A percentile compares a stretch with the other conserved stretches of the same genome.
phyloP scores from a whole-genome alignment of 768 basidiomycete genomes.

The Cyclocybe aegerita region DNA sequence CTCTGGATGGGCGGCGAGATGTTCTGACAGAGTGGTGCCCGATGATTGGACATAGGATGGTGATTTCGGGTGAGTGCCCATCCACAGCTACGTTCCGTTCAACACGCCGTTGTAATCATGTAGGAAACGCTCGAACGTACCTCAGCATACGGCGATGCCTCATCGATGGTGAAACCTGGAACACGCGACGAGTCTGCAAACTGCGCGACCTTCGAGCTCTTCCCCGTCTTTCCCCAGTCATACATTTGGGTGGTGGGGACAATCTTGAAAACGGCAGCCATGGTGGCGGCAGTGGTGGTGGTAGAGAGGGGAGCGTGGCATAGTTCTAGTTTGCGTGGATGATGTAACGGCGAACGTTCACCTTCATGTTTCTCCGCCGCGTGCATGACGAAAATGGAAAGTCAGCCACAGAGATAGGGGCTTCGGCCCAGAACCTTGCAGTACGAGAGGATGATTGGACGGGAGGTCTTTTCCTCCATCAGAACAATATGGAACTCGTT shows the following conservation, averaged over 20 bases:
- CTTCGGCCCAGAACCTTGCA: too few species aligned
- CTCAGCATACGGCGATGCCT: constrained; percentile 87
- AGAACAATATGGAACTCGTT: too few species aligned
- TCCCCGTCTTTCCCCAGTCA: constrained; percentile 92
- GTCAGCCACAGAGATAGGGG: too few species aligned
- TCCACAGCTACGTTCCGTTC: constrained; percentile 75
- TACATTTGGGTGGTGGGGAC: constrained; percentile 85
- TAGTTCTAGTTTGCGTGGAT: too few species aligned
- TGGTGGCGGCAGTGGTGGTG: too few species aligned
- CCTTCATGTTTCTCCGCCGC: too few species aligned
- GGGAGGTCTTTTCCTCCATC: too few species aligned
- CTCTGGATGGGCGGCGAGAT: constrained; percentile 64
- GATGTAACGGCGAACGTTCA: too few species aligned
- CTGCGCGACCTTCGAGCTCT: constrained; percentile 83
- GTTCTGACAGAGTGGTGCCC: constrained; percentile 46
- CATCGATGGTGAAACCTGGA: constrained; percentile 67
- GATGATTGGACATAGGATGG: constrained; percentile 41
- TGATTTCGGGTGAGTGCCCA: constrained; percentile 90
- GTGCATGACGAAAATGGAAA: too few species aligned
- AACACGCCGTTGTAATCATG: constrained; percentile 6
- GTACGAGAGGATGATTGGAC: too few species aligned
- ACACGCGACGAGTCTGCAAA: constrained; percentile 63
- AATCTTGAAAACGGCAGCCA: constrained; percentile 68
- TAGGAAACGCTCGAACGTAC: constrained; percentile 41
- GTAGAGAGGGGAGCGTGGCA: too few species aligned